Base-by-base conservation (phyloP, 768 basidiomycete species). In the Megacollybia marginata region DNA sequence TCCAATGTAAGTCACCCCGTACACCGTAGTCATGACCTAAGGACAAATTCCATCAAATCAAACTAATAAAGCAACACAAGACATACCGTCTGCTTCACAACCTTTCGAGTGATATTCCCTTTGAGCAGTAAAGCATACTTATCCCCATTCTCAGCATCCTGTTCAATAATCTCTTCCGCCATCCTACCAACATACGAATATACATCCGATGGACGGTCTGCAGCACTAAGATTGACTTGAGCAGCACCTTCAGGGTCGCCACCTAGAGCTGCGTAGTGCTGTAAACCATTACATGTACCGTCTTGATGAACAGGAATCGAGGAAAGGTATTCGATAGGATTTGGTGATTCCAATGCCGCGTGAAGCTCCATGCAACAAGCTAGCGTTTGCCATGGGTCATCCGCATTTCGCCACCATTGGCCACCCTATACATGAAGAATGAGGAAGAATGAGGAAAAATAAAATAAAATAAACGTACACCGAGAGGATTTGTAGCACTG, bases 21-120 rank as follows among this genome's bases (percentile, higher is more conserved):
- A 98, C 33, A 98, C 95, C 2, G 95, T 97, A 1, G 95, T 99
- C 96, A 99, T 99, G 55, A 97, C 91, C 84, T 87, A 54, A 2
- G 19, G 10, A 43, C 6, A 15, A 44, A 33, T 16, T 34, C 49
- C 38, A 50, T 48, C 33, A 50, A 33, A 18, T 43, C 33, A 23
- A 44, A 32, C 10, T 42, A 11, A 18, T 19, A 33, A 2, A 45
- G 33, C 33, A 48, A 40, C 47, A 18, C n/a, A 44, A 6, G 23
- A 69, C 79, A 44, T 35, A 88, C 91, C 19, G 96, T 97, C 71
- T 98, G 95, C 73, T 99, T 99, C 57, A 99, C 95, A 15, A 96
- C 85, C 67, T 99, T 98, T 19, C 96, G 70, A 16, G 90, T 75
- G 31, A 99, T 75, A 65, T 90, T 91, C 32, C 89, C 91, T 38